Conservation (phyloP, 1,284 basidiomycete species). For the Xerocomus amazonicus region DNA sequence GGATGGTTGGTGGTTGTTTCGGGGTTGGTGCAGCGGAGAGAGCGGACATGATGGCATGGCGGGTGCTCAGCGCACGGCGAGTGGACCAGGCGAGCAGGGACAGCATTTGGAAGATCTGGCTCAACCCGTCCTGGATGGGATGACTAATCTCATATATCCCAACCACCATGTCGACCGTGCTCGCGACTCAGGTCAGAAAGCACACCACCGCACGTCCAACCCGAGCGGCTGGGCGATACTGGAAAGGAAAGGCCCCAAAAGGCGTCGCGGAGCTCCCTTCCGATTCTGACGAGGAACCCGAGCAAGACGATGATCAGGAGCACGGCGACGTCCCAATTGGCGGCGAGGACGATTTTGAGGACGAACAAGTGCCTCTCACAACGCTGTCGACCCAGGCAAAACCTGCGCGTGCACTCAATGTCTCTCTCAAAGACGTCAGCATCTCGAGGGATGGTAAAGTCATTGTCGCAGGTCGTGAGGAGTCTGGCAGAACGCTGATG, state of each 20-base stretch:
- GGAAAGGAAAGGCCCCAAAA: constrained; percentile 82
- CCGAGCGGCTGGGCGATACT: constrained; percentile 73
- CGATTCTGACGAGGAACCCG: constrained; percentile 62
- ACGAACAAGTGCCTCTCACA: constrained; percentile 43
- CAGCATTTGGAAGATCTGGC: constrained; percentile 23
- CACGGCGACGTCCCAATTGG: constrained; percentile 58
- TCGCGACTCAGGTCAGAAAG: constrained; percentile 46
- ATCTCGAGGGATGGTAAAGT: constrained; percentile 76
- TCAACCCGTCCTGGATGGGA: neutral
- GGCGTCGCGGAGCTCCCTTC: constrained; percentile 56
- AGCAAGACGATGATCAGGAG: constrained; percentile 47
- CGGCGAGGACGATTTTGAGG: constrained; percentile 51
- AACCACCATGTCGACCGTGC: constrained; percentile 30
- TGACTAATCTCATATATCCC: constrained; percentile 25
- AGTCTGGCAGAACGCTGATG: constrained; percentile 62
- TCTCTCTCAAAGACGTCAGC: constrained; percentile 69
- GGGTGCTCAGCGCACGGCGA: constrained; percentile 16
- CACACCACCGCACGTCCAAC: constrained; percentile 69
- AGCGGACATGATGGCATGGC: constrained; percentile 62
- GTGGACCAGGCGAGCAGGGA: constrained; percentile 21
- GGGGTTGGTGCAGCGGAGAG: constrained; percentile 29
- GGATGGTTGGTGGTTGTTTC: constrained; percentile 26
- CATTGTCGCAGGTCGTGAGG: constrained; percentile 68
- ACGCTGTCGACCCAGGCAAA: constrained; percentile 33
- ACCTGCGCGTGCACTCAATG: constrained; percentile 57